Evolutionary conservation across 805 yeast species (phyloP), one percentile per base, ranked within the genome.

Genomic region (Saturnispora sanitii): DNA sequence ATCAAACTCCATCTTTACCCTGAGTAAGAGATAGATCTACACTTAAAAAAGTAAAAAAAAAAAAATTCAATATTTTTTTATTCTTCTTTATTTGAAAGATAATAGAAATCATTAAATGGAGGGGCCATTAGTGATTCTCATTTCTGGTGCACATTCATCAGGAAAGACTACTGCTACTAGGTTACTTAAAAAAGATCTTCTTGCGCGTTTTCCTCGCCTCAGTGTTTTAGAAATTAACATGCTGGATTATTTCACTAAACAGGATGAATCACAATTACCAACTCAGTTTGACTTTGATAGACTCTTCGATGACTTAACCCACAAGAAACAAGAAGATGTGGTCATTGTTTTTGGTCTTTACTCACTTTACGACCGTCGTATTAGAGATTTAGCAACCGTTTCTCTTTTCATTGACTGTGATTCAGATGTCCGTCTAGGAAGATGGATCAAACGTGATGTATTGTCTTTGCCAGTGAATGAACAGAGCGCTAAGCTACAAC

Each of bases 341-440:
- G 56, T 70, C 11, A 57, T 87, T 6, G 70, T 86, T 1, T 79
- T 79, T 49, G 96, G 97, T 2, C 63, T 81, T 16, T 88, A 88
- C 54, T 90, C 95, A 0, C 65, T 88, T 19, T 82, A 75, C 53
- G 79, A 84, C 55, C 61, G 63, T 34, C 64, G 64, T 16, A 57
- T 88, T 9, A 60, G 82, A 27, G 63, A 64, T 9, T 45, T 70
- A 52, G 78, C 88, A 0, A 66, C 75, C 1, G 65, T 87, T 48
- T 80, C 76, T 53, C 75, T 88, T 2, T 88, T 80, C 50, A 68
- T 88, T 13, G 92, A 84, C 49, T 73, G 86, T 46, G 96, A 88
- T 58, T 77, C 90, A 1, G 97, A 88, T 57, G 76, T 82, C 4
- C 63, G 96, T 41, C 63, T 88, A 31, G 78, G 85, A n/a, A 71